Evolutionary conservation across 805 yeast species (phyloP), one percentile per base, ranked within the genome.

Genomic region (Nakazawaea ambrosiae): DNA sequence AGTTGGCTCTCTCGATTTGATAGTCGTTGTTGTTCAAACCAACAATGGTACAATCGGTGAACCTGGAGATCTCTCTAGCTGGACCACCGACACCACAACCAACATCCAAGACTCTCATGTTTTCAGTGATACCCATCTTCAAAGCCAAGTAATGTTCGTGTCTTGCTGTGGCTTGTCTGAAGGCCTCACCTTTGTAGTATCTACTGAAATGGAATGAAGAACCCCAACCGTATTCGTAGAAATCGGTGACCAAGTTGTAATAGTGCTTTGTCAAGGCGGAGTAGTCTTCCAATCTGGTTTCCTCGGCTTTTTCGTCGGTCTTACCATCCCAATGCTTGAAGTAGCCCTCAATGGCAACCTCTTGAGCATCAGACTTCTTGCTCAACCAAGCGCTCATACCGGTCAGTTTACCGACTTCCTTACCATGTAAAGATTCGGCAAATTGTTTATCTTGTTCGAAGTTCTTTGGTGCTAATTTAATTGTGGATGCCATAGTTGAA

Each of bases 31-130:
- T 90, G 70, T 90, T 90, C 53, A 90, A 72, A 36, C 98, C 98
- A 45, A 84, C 84, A 57, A 90, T 71, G 51, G 75, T 66, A 65
- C 88, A 81, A 53, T 81, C 87, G 36, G 97, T 82, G 70, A 90
- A 90, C 58, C 96, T 78, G 44, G 82, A 73, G 54, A 90, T 90
- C 68, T 92, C 96, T 63, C 97, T 82, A 17, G 96, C 97, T 53
- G 98, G 98, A 30, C 98, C 98, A 58, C 98, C 98, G 52, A 90
- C 96, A 72, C 98, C 98, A 69, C 98, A 92, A 33, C 98, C 98
- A 41, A 90, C 98, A 58, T 90, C 98, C 50, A 90, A 73, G 14
- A 90, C 98, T 55, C 80, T 78, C 86, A 83, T 84, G 50, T 78
- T 74, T 50, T 79, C 83, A 50, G 69, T 61, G 52, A 90, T 69